Base-by-base conservation (phyloP, 2,329 filamentous ascomycete genomes). In the Beauveria australis region DNA sequence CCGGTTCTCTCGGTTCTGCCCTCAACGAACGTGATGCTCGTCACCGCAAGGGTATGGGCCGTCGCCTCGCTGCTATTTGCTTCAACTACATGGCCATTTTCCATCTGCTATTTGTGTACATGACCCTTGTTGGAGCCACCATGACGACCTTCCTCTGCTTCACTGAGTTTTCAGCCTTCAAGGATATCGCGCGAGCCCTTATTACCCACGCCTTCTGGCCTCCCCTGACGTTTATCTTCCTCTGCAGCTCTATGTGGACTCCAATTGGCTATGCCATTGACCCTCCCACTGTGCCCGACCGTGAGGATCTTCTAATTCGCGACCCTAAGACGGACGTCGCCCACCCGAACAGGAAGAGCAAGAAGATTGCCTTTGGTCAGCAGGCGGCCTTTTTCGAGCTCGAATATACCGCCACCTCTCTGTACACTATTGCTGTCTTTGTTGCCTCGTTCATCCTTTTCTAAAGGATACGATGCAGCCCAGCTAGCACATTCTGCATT, bases 171-270 rank as follows among this genome's bases (percentile, higher is more conserved):
- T 66, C 72, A 22, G 67, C 70, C 5, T 70, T 72, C 40, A 71
- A 71, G 63, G 73, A 75, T 10, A 71, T 78, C n/a, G 72, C 84
- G 18, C 67, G 80, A 53, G 78, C 77, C 64, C 73, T 87, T 4
- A 68, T 87, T 46, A 85, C 82, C 0, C 82, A 86, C 67, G 82
- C 81, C 14, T 82, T 81, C 72, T 87, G 84, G 84, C 83, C 83
- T 6, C 84, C 84, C 0, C 66, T 85, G 48, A 80, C 81, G 0
- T 85, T 83, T 72, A 66, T 84, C 48, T 80, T 81, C 67, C 76
- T 81, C 53, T 79, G 78, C 73, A 78, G 74, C 55, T 80, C 80
- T 1, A 72, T 83, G 28, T 85, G 81, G 81, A 82, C 78, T 0
- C 85, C 85, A 0, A 76, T 88, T 51, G 75, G 76, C 1, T 88